phyloP scores from a whole-genome alignment of 768 basidiomycete genomes.

The Cyclocybe aegerita region DNA sequence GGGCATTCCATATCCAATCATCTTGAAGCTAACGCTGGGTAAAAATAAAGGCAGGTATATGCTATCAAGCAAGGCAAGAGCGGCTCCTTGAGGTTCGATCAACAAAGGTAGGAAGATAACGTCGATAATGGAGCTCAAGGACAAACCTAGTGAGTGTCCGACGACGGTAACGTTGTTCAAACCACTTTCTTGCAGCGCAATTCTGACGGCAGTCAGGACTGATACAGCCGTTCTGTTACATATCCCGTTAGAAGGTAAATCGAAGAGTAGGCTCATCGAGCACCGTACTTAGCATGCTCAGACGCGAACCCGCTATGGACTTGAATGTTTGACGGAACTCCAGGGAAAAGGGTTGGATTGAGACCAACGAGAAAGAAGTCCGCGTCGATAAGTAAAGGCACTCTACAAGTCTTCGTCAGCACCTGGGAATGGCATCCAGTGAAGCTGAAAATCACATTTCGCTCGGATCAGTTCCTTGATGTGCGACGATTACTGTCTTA shows the following conservation, averaged over 20 bases:
- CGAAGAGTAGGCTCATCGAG: background rate
- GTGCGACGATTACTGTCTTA: conserved; percentile 34
- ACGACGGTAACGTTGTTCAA: conserved; percentile 38
- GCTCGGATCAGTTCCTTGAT: conserved; percentile 32
- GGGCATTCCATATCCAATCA: conserved; percentile 43
- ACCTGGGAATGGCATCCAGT: background rate
- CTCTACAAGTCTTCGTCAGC: conserved; percentile 18
- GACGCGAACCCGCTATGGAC: conserved; percentile 44
- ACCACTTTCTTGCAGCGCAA: conserved; percentile 29
- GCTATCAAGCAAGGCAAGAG: conserved; percentile 44
- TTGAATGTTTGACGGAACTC: conserved; percentile 34
- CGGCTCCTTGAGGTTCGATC: conserved; percentile 26
- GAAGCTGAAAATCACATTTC: conserved; percentile 28
- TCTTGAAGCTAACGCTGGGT: conserved; percentile 34
- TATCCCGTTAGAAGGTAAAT: background rate
- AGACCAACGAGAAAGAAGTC: conserved; percentile 31
- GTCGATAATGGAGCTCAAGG: conserved; percentile 6
- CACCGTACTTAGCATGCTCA: conserved; percentile 39
- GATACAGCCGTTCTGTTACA: conserved; percentile 34
- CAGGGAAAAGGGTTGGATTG: conserved; percentile 42
- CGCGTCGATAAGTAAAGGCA: conserved; percentile 37
- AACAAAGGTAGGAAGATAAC: conserved; percentile 5
- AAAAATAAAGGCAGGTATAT: conserved; percentile 55
- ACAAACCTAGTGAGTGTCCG: conserved; percentile 43
- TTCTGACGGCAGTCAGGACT: conserved; percentile 39